phyloP scores from a whole-genome alignment of 192 early-diverging fungal species.

The Rhizoclosmatium globosum region DNA sequence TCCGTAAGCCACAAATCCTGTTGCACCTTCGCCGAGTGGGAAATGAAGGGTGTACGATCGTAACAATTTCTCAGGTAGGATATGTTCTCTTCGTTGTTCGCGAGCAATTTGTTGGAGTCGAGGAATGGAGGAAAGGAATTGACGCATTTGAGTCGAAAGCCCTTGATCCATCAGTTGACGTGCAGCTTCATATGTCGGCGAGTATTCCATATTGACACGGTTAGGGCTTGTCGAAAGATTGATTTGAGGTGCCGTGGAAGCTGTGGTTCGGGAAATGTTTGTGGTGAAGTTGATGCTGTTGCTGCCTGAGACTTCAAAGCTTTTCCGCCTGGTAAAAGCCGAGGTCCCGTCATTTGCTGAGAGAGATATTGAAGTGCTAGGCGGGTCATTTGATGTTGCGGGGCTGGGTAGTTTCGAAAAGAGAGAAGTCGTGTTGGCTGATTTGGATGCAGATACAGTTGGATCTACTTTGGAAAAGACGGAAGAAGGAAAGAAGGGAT shows the following conservation, averaged over 20 bases:
- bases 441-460: too few relatives aligned
- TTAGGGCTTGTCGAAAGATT: too few relatives aligned
- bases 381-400: neutral
- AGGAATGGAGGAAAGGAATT: constrained; percentile 18
- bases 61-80: constrained; percentile 11
- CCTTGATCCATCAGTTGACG: neutral
- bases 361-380: neutral
- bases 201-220: neutral
- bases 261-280: too few relatives aligned
- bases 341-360: neutral
- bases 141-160: neutral
- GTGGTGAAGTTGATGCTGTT: too few relatives aligned
- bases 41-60: neutral
- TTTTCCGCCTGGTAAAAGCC: neutral
- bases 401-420: neutral
- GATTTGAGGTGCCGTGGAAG: too few relatives aligned
- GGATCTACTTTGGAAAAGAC: too few relatives aligned
- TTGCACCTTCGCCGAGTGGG: constrained; percentile 31
- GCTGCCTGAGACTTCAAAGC: too few relatives aligned
- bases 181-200: neutral
- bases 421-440: neutral
- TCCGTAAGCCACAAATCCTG: constrained; percentile 30
- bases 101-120: neutral
- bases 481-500: too few relatives aligned
- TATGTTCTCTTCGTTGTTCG: too few relatives aligned